Percentiles rank a stretch among this genome's conserved stretches.
phyloP scores from a whole-genome alignment of 371 early-diverging fungal species.

The Zychaea mexicana region DNA sequence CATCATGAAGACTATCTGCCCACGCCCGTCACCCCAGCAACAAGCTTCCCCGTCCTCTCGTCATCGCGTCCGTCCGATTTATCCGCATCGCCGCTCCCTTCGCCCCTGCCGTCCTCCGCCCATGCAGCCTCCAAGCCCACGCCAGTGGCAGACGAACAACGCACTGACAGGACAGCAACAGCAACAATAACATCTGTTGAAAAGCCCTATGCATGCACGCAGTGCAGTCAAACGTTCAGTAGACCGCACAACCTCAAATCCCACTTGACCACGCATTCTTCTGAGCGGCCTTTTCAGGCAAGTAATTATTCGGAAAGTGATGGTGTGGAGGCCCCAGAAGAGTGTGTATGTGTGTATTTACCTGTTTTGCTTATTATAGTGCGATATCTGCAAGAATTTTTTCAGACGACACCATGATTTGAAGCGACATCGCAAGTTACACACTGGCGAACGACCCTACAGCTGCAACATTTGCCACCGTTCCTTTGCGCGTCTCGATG shows the following conservation, averaged over 20 bases:
- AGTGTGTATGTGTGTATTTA: background rate
- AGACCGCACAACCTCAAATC: constrained; percentile 53
- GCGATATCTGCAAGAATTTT: constrained; percentile 37
- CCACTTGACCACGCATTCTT: constrained; percentile 49
- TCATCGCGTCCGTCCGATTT: constrained; percentile 4
- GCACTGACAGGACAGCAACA: background rate
- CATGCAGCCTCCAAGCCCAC: background rate
- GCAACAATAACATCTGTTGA: constrained; percentile 4
- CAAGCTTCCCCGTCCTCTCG: constrained; percentile 8
- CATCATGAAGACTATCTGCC: constrained; percentile 18
- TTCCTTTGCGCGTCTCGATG: constrained; percentile 69
- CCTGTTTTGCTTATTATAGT: constrained; percentile 18
- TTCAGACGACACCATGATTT: constrained; percentile 67
- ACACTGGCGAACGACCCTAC: constrained; percentile 66
- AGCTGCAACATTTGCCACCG: constrained; percentile 57
- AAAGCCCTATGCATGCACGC: constrained; percentile 34
- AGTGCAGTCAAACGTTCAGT: constrained; percentile 45
- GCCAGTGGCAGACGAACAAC: constrained; percentile 5
- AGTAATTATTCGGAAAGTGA: background rate
- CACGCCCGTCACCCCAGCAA: constrained; percentile 27
- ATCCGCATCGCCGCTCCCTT: background rate
- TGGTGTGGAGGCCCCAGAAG: background rate
- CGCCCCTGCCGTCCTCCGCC: background rate
- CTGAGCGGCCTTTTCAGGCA: constrained; percentile 48
- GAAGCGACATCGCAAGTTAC: constrained; percentile 64